Evolutionary conservation across 1,284 basidiomycete species (phyloP).

Genomic region (Apiotrichum siamense): DNA sequence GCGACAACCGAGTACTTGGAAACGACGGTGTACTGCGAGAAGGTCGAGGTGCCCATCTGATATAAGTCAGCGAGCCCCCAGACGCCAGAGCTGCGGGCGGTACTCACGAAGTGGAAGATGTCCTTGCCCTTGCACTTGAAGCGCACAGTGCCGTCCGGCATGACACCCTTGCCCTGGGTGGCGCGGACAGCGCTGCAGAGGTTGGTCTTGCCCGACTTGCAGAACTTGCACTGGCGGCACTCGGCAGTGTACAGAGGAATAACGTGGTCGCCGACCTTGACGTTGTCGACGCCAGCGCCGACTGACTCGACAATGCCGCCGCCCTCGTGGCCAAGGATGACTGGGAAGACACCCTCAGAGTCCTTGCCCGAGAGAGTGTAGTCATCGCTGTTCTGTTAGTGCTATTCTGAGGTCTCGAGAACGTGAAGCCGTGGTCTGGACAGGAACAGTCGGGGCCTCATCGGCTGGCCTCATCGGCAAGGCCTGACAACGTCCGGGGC

Average conservation of each 20-base stretch:
- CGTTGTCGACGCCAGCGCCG: conserved; percentile 84
- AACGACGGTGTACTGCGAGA: conserved; percentile 98
- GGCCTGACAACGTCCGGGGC: no score
- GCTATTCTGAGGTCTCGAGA: not conserved
- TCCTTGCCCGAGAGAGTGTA: conserved; percentile 96
- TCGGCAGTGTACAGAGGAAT: conserved; percentile 94
- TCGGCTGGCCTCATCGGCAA: no score
- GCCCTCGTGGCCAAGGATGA: conserved; percentile 83
- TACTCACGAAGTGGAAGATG: conserved; percentile 80
- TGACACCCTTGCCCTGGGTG: conserved; percentile 91
- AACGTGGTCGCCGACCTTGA: conserved; percentile 83
- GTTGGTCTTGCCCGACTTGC: conserved; percentile 98
- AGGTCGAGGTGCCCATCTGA: conserved; percentile 97
- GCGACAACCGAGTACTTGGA: conserved; percentile 94
- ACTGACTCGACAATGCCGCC: conserved; percentile 71
- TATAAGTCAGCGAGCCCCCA: not conserved
- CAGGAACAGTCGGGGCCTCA: no score
- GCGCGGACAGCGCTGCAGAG: conserved; percentile 84
- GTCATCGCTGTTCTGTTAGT: conserved; percentile 57
- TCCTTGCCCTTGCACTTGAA: conserved; percentile 87
- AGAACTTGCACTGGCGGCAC: conserved; percentile 95
- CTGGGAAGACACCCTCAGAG: conserved; percentile 92
- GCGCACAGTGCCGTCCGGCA: conserved; percentile 88
- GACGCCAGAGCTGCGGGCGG: no score
- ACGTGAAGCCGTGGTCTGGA: not conserved